These are phyloP conservation scores for Batkoa obscura DNA, from an alignment of 371 early-diverging fungal species.

Conservation along the genomic window DNA sequence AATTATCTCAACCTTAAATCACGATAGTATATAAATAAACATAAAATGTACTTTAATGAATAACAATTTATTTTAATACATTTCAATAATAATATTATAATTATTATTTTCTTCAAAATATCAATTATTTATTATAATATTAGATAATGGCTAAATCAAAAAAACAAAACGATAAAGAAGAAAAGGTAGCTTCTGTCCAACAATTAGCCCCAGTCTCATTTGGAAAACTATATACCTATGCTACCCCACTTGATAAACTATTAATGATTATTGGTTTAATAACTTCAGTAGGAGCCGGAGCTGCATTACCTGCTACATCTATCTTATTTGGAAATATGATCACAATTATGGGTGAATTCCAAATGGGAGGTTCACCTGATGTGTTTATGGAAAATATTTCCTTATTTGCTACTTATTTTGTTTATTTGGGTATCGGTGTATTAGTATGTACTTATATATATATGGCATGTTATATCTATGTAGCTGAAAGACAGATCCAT, in stretches of 20 bases:
- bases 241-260: conserved; percentile 29
- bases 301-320: conserved; percentile 19
- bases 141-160: background rate
- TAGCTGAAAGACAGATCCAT: conserved; percentile 33
- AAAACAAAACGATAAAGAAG: background rate
- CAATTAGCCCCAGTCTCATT: background rate
- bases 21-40: too few species aligned
- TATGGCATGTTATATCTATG: conserved; percentile 21
- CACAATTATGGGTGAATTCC: background rate
- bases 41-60: too few species aligned
- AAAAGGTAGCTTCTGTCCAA: background rate
- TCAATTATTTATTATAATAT: too few species aligned
- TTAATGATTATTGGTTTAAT: conserved; percentile 15
- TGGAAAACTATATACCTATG: conserved; percentile 40
- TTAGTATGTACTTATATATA: conserved; percentile 22
- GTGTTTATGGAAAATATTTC: background rate
- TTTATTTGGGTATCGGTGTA: conserved; percentile 30
- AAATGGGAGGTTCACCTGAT: background rate
- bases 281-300: conserved; percentile 15
- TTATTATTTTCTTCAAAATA: too few species aligned
- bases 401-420: conserved; percentile 30
- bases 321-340: conserved; percentile 14
- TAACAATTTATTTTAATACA: too few species aligned
- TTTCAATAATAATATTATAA: too few species aligned
- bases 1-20: too few species aligned